A percentile compares a stretch with the other conserved stretches of the same genome.
Evolutionary conservation across 805 yeast species (phyloP).

Genomic region (Ogataea minuta): DNA sequence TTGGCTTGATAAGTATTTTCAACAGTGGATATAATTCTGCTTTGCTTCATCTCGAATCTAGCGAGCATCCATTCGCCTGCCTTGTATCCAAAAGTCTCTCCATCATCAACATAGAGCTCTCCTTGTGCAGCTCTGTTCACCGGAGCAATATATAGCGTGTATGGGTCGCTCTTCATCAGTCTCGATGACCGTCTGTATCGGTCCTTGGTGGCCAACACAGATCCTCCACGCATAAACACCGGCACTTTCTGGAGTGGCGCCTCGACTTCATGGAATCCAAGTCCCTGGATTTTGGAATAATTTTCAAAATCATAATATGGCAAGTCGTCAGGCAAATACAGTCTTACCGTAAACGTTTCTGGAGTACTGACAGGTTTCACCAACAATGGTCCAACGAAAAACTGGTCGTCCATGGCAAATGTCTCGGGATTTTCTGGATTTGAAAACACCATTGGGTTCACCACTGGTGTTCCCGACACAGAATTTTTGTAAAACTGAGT

Average conservation of each 20-base stretch:
- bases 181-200: slow-evolving; percentile 78
- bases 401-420: slow-evolving; percentile 75
- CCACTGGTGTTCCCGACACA: slow-evolving; percentile 61
- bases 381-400: slow-evolving; percentile 69
- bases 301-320: slow-evolving; percentile 55
- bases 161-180: slow-evolving; percentile 77
- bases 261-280: slow-evolving; percentile 39
- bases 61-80: slow-evolving; percentile 49
- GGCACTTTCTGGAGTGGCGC: slow-evolving; percentile 66
- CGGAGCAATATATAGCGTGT: slow-evolving; percentile 65
- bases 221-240: slow-evolving; percentile 74
- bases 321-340: slow-evolving; percentile 56
- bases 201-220: slow-evolving; percentile 62
- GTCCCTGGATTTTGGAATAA: slow-evolving; percentile 32
- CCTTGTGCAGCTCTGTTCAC: slow-evolving; percentile 47
- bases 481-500: slow-evolving; percentile 72
- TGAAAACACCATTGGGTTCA: slow-evolving; percentile 66
- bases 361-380: slow-evolving; percentile 77
- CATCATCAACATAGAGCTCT: slow-evolving; percentile 78
- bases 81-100: slow-evolving; percentile 62
- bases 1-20: slow-evolving; percentile 30
- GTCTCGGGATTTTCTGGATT: slow-evolving; percentile 44
- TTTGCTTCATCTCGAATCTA: slow-evolving; percentile 38
- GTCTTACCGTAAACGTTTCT: slow-evolving; percentile 38
- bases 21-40: slow-evolving; percentile 30